Conservation (phyloP, 768 basidiomycete species). For the Rhodosporidiobolus odoratus region DNA sequence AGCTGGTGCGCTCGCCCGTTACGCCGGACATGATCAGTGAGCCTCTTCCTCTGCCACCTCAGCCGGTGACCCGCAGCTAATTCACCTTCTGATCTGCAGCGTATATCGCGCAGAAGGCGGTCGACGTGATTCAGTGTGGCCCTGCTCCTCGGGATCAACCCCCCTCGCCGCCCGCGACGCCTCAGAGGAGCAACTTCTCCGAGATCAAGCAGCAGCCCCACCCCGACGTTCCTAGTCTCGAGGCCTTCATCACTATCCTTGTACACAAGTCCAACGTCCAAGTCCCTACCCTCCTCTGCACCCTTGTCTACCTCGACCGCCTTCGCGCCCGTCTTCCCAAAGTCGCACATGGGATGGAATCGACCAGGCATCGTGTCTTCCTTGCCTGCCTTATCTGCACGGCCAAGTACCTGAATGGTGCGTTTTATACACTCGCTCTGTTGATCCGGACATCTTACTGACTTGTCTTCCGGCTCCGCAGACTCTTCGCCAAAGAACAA, state of each 20-base stretch:
- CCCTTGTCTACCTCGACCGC: slow-evolving; percentile 84
- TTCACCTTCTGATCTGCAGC: slow-evolving; percentile 38
- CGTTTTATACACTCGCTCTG: slow-evolving; percentile 53
- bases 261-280: slow-evolving; percentile 71
- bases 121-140: slow-evolving; percentile 61
- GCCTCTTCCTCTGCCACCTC: slow-evolving; percentile 25
- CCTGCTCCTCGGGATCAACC: slow-evolving; percentile 46
- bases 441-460: not conserved
- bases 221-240: slow-evolving; percentile 59
- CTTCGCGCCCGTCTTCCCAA: slow-evolving; percentile 71
- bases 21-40: slow-evolving; percentile 73
- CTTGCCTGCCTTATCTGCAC: slow-evolving; percentile 91
- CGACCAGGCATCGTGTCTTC: slow-evolving; percentile 66
- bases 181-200: slow-evolving; percentile 52
- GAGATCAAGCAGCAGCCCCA: slow-evolving; percentile 15
- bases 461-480: slow-evolving; percentile 1
- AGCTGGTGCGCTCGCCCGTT: slow-evolving; percentile 70
- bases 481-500: slow-evolving; percentile 74
- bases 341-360: slow-evolving; percentile 64
- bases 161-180: slow-evolving; percentile 67
- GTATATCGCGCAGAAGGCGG: slow-evolving; percentile 73
- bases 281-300: slow-evolving; percentile 81
- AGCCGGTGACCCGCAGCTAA: not conserved
- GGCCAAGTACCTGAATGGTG: slow-evolving; percentile 83
- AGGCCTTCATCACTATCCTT: slow-evolving; percentile 76